Evolutionary conservation across 129 eudicot species (phyloP), one percentile per base, ranked within the genome.

Genomic region (Pulicaria dysenterica): DNA sequence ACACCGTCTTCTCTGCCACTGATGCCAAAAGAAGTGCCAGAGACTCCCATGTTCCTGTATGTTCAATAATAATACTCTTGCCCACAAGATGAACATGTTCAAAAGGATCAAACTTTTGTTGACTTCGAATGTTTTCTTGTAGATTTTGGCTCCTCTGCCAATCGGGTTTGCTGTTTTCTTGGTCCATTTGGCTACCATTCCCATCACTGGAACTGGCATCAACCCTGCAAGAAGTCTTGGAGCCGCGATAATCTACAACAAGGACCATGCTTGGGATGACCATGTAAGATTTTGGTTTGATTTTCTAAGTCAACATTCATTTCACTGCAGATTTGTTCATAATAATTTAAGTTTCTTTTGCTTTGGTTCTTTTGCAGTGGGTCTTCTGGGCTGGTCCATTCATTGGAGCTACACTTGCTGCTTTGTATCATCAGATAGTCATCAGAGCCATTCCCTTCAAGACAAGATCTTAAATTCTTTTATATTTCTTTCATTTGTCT

Each of bases 211-310:
- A 71, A 86, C 91, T n/a, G 92, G 92, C 16, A 87, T 87, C 46
- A 87, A 87, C 82, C 93, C 93, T 63, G 89, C 93, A 41, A 75
- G 93, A 36, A 87, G 93, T 77, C 93, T 87, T 53, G 89, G 93
- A 24, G 89, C 93, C 58, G 93, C 93, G 13, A 82, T 87, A 16
- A 70, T 87, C 63, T 87, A 79, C 87, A 87, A 87, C 93, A 87
- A 73, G 44, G 82, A 44, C 49, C 85, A 82, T 55, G 89, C 93
- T 38, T 87, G 93, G 93, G 87, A 87, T 79, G 93, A 84, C 69
- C 93, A 84, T 10, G 92, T 83, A 77, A 46, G 49, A 75, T 64
- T 58, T 31, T 0, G 5, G 43, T 77, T 70, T 49, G 46, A 68
- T 24, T 68, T 61, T 48, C 41, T 4, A 17, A 64, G 67, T 53